Evolutionary conservation across 2,329 filamentous ascomycete species (phyloP).

Genomic region (Sclerotinia borealis): DNA sequence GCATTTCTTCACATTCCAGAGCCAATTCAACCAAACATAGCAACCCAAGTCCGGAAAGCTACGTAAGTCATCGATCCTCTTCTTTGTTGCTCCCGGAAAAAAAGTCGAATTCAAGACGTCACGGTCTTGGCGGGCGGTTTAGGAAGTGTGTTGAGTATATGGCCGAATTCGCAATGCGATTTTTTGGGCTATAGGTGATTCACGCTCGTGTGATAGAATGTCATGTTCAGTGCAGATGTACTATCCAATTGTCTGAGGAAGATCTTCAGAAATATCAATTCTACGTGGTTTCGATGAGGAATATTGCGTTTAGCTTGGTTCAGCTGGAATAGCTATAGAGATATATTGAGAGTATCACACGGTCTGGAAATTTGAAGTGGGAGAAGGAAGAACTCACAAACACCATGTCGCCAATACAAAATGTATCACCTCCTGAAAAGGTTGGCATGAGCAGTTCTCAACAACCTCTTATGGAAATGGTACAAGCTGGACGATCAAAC

Average conservation of each 20-base stretch:
- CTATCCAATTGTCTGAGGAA: neutral
- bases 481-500: conserved; percentile 14
- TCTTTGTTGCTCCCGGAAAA: conserved; percentile 1
- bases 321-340: neutral
- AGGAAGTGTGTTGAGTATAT: neutral
- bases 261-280: neutral
- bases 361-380: neutral
- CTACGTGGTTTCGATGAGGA: neutral
- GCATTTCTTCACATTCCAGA: conserved; percentile 3
- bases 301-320: neutral
- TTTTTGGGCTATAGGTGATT: neutral
- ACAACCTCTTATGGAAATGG: neutral
- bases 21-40: neutral
- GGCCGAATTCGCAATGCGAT: neutral
- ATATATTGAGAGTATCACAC: neutral
- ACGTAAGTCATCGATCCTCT: neutral
- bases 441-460: conserved; percentile 4
- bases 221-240: neutral
- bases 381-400: neutral
- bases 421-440: conserved; percentile 9
- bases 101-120: neutral
- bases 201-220: neutral
- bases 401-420: conserved; percentile 14
- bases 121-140: neutral
- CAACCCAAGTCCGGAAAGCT: neutral